Conservation (phyloP, 225 moss, liverwort and hornwort genomes). For the Climacium dendroides region DNA sequence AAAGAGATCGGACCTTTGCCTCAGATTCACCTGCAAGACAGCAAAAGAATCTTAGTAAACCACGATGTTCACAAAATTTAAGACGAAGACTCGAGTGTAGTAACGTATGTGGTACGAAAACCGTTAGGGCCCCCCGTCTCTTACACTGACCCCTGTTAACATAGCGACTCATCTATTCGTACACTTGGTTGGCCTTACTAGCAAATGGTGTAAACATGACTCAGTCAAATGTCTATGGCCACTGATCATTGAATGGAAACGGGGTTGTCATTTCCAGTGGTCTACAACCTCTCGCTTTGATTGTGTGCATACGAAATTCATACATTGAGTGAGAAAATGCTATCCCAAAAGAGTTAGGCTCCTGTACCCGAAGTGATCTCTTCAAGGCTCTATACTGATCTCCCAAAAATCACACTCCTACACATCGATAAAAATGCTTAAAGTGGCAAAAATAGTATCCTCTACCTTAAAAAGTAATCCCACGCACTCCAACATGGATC, state of each 20-base stretch:
- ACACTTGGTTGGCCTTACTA: neutral
- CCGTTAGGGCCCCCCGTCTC: neutral
- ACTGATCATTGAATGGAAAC: neutral
- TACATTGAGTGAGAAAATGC: neutral
- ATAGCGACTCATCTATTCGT: neutral
- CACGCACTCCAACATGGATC: neutral
- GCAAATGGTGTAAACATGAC: neutral
- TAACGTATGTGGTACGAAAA: neutral
- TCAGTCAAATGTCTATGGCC: neutral
- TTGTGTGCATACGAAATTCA: neutral
- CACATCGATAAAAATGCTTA: neutral
- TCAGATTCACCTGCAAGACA: constrained; percentile 77
- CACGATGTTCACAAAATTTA: neutral
- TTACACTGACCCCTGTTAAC: neutral
- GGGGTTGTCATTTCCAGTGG: neutral
- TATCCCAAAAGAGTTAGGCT: neutral
- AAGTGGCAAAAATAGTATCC: neutral
- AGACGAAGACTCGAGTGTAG: neutral
- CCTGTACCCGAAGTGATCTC: neutral
- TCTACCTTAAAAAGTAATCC: neutral
- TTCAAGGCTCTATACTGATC: neutral
- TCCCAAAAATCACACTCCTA: neutral
- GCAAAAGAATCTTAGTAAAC: neutral
- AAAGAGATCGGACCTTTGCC: constrained; percentile 87
- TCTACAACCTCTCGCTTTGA: neutral